Conservation (phyloP, 73 alveolate genomes). For the Uronychia setigera region DNA sequence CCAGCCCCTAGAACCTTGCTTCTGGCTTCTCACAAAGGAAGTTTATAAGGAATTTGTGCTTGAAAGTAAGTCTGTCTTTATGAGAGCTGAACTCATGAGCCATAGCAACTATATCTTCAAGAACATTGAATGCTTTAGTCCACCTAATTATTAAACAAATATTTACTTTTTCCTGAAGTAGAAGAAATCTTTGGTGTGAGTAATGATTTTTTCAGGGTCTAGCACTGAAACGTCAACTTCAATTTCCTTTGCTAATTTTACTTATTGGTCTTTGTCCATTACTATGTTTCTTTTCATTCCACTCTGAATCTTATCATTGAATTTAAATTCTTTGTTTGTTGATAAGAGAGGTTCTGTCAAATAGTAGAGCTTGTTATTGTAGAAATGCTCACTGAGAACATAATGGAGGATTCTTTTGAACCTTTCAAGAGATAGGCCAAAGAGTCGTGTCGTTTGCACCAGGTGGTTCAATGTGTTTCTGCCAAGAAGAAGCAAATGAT, state of each 20-base stretch:
- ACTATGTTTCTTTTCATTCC: too few relatives aligned
- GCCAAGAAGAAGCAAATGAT: constrained; percentile 5
- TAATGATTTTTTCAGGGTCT: not conserved
- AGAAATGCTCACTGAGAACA: not conserved
- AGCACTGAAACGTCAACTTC: too few relatives aligned
- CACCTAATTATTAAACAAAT: not conserved
- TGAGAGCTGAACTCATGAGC: not conserved
- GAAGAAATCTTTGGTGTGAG: not conserved
- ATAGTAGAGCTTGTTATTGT: constrained; percentile 13
- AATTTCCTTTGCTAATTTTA: too few relatives aligned
- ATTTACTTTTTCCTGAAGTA: not conserved
- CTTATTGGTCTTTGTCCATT: too few relatives aligned
- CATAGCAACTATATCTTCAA: not conserved
- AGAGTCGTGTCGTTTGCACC: constrained; percentile 10
- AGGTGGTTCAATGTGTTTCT: constrained; percentile 3
- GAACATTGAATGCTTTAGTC: constrained; percentile 17
- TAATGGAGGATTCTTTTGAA: constrained; percentile 25
- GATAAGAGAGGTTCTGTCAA: not conserved
- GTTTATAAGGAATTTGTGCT: constrained; percentile 25
- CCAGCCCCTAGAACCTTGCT: not conserved
- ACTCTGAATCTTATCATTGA: not conserved
- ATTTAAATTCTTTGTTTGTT: not conserved
- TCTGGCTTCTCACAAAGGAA: constrained; percentile 7
- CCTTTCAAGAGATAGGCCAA: constrained; percentile 24
- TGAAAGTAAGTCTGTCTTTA: constrained; percentile 21